Base-by-base conservation (phyloP, 345 rosid species). In the Citrus sinensis region DNA sequence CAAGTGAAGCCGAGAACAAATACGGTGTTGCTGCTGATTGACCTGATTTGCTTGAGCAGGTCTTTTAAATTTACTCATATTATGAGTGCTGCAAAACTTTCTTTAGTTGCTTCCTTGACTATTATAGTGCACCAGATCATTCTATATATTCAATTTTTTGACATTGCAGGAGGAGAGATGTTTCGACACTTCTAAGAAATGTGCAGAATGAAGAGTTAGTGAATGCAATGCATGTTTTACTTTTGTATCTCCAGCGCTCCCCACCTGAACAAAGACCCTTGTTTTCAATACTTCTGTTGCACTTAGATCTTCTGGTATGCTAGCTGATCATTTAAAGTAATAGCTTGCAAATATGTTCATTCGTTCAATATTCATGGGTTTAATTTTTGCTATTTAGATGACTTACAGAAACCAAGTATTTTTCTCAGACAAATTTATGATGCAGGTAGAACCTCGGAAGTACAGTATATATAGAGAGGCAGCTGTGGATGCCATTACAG, bases 41-140 rank as follows among this genome's bases (percentile, higher is more conserved):
- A 90, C 79, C 76, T 90, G 60, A 79, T 90, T 74, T 91, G 90
- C 81, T 64, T 85, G 65, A 83, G 85, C 87, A 88, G 92, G 94
- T 85, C 7, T 60, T 74, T 74, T 29, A 19, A 20, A 42, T 74
- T 51, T 75, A 55, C 51, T 35, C 64, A 73, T 22, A 1, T 55
- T 63, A 69, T 70, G n/a, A 69, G 4, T 6, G 8, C 77, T 34
- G 71, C 59, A 29, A 42, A 16, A 71, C 40, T 61, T 40, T 39
- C 17, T 8, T 71, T 68, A 30, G 22, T 32, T 37, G 55, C 78
- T 56, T 46, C 37, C 64, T 51, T 40, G 1, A 35, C 70, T 62
- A 42, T 40, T 82, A 2, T 34, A 14, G 24, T 30, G 74, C 67
- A 32, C 24, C 10, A 35, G 49, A 73, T 71, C 35, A 29, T 70